These are phyloP conservation scores for Cymbidium sinense DNA, from an alignment of 106 monocot genomes.

Conservation along the genomic window DNA sequence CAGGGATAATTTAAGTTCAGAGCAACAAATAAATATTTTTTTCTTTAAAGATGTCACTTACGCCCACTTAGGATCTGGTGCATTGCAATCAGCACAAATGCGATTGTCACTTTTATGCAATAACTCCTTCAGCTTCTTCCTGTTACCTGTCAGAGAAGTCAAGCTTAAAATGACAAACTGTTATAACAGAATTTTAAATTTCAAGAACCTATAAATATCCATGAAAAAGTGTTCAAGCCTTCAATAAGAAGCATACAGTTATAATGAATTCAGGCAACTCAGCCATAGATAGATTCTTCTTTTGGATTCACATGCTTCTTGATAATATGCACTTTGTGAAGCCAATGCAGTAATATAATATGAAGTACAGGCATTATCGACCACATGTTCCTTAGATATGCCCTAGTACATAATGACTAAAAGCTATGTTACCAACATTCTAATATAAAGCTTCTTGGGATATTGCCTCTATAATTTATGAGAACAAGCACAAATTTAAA, in stretches of 20 bases:
- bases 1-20: too few species aligned
- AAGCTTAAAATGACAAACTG: neutral
- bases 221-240: neutral
- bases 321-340: neutral
- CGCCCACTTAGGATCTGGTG: constrained; percentile 76
- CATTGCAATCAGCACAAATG: constrained; percentile 61
- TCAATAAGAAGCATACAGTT: neutral
- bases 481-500: neutral
- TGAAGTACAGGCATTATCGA: neutral
- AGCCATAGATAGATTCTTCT: neutral
- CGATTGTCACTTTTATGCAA: constrained; percentile 58
- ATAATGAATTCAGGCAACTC: neutral
- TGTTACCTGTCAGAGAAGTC: constrained; percentile 24
- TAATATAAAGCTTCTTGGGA: too few species aligned
- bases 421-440: neutral
- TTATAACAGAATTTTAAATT: neutral
- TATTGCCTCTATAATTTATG: neutral
- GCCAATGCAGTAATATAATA: neutral
- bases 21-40: too few species aligned
- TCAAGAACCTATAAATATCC: neutral
- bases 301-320: neutral
- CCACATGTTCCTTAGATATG: neutral
- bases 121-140: constrained; percentile 47
- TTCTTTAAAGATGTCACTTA: constrained; percentile 9
- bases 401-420: neutral